Evolutionary conservation across 208 protist species (phyloP), one percentile per base, ranked within the genome.

Genomic region (Spironucleus salmonicida): DNA sequence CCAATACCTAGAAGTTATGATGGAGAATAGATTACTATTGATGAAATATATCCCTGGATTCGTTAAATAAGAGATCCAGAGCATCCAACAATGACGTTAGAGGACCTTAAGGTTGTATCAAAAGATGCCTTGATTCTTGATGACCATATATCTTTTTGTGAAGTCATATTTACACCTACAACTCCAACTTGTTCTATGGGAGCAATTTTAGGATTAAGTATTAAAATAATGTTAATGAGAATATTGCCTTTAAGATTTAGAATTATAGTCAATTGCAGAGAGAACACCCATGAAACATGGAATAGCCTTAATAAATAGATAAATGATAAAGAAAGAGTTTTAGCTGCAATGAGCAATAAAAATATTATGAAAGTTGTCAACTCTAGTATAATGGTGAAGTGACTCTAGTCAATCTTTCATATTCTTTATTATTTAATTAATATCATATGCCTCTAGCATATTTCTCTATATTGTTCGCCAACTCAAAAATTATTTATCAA

Each of bases 271-370:
- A 30, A n/a, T 15, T 71, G 64, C 64, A 40, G n/a, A n/a, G 38
- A 40, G 11, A 38, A 38, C 11, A n/a, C 64, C 9, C 64, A 71
- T 35, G 64, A 40, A 38, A 49, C 26, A 11, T n/a, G 30, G 30
- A 49, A 30, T 11, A 32, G 11, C 4, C 34, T 71, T 15, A 49
- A 49, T 40, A 71, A 71, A 38, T 35, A 71, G n/a, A 49, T 71
- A 30, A 71, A 71, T 38, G 64, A 71, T 38, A 71, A 71, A 49
- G 64, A 71, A 38, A n/a, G 64, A 30, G 64, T 38, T 40, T 49
- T 71, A n/a, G 64, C 64, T n/a, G 64, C 64, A 11, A 35, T 71
- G n/a, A 71, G 30, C 15, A 71, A 71, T 49, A 15, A 40, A 15
- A 49, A 49, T 40, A n/a, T 71, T 49, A 38, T 38, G 38, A 32